Conservation (phyloP, 306 rosid species). For the Sindora glabra region DNA sequence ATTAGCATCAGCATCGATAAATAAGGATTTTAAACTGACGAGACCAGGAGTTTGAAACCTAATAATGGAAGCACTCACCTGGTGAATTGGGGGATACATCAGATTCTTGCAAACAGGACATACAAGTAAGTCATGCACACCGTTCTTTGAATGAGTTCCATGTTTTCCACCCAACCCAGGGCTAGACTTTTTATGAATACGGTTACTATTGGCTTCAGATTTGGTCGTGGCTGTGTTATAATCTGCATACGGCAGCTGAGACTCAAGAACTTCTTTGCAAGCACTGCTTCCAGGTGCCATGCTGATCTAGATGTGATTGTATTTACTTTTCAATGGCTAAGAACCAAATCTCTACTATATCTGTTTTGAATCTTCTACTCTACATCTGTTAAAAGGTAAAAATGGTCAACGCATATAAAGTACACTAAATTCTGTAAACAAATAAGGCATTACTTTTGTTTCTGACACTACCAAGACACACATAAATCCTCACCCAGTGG, state of each 20-base stretch:
- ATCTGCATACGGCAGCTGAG: slow-evolving; percentile 40
- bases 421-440: no score
- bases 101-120: slow-evolving; percentile 78
- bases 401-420: no score
- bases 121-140: slow-evolving; percentile 74
- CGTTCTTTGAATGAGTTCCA: slow-evolving; percentile 60
- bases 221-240: slow-evolving; percentile 49
- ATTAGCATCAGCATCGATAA: not conserved
- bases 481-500: no score
- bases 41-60: no score
- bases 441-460: no score
- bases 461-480: no score
- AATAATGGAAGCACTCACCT: slow-evolving; percentile 39
- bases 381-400: slow-evolving; percentile 29
- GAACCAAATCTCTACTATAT: slow-evolving; percentile 12
- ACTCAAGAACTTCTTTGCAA: slow-evolving; percentile 63
- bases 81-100: slow-evolving; percentile 97
- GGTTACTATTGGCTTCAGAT: slow-evolving; percentile 39
- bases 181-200: slow-evolving; percentile 30
- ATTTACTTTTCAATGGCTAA: slow-evolving; percentile 12
- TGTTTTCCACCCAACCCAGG: slow-evolving; percentile 44
- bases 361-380: slow-evolving; percentile 9
- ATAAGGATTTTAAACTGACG: not conserved
- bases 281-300: slow-evolving; percentile 71
- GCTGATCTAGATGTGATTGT: slow-evolving; percentile 22